Evolutionary conservation across 768 basidiomycete genomes (phyloP), one percentile per base, ranked within the genome.

Genomic region (Trametes maxima): DNA sequence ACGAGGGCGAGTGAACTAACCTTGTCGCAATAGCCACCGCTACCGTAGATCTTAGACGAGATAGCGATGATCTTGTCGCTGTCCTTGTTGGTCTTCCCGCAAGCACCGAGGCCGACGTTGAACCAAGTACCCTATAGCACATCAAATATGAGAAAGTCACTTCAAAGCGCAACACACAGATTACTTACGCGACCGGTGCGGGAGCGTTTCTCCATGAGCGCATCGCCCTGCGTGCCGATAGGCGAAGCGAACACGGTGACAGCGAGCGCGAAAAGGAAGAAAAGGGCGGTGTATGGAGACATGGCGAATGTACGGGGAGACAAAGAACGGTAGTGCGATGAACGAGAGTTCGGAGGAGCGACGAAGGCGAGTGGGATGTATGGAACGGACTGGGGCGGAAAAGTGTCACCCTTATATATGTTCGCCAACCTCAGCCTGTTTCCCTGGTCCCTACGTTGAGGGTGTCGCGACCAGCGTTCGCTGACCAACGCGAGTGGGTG

Each of bases 111-210:
- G 39, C 74, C 84, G 47, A 79, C 80, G 59, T 85, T 62, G 71
- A 82, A 90, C 82, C 81, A 90, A 33, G 89, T 90, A 37, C 83
- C 88, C 88, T 90, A 46, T 39, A 54, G 54, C 42, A 19, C 16
- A 44, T 57, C 10, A 16, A 14, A 11, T 50, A 52, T 62, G 16
- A 57, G 57, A 5, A 21, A 10, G 6, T 6, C 1, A 2, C 7
- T 1, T 2, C 5, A 14, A 13, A 16, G 25, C 3, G 46, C 1
- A 2, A 8, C 11, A 7, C 4, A 24, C 0, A 1, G 61, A 64
- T 35, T 17, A 76, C 84, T 62, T 70, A 89, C 90, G 61, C 77
- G 75, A 45, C 90, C 90, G 10, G 65, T 69, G 65, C 79, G 85
- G 0, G 82, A 79, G 36, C 89, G 81, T 70, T 80, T 84, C 58